Evolutionary conservation across 2,329 filamentous ascomycete species (phyloP).

Genomic region (Lasiodiplodia sp.): DNA sequence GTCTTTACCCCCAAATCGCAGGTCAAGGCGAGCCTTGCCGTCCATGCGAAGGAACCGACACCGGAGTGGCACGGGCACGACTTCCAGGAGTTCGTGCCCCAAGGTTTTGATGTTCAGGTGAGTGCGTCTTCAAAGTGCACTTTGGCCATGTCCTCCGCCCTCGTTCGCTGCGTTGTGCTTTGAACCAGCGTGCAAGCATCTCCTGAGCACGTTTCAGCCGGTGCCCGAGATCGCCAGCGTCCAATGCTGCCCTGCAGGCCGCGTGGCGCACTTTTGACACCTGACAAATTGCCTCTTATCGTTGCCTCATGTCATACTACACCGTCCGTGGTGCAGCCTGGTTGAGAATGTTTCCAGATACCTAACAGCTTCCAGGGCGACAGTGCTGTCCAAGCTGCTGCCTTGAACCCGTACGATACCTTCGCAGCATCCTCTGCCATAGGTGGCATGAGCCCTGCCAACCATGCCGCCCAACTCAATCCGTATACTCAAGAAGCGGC

Average conservation of each 20-base stretch:
- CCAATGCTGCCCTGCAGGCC: not conserved
- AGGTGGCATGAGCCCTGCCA: slow-evolving; percentile 43
- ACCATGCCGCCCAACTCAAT: slow-evolving; percentile 54
- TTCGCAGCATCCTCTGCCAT: slow-evolving; percentile 49
- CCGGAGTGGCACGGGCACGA: slow-evolving; percentile 58
- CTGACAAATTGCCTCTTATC: not conserved
- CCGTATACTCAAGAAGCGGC: slow-evolving; percentile 80
- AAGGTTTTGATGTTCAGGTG: slow-evolving; percentile 60
- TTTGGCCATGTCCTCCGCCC: not conserved
- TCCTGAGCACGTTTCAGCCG: slow-evolving; percentile 24
- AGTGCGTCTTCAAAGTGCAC: slow-evolving; percentile 37
- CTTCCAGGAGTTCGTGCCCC: slow-evolving; percentile 63
- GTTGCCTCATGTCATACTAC: not conserved
- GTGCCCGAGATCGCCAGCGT: slow-evolving; percentile 8
- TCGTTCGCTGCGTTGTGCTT: not conserved
- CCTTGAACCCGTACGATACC: slow-evolving; percentile 51
- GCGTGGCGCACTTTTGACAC: not conserved
- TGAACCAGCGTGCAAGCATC: not conserved
- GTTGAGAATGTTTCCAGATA: not conserved
- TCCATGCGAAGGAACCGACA: slow-evolving; percentile 55
- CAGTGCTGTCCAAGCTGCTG: slow-evolving; percentile 37
- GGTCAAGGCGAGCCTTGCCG: slow-evolving; percentile 31
- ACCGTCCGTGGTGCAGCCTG: too few species aligned
- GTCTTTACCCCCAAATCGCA: slow-evolving; percentile 77
- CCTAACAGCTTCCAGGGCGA: slow-evolving; percentile 41